Base-by-base conservation (phyloP, 495 filamentous ascomycete species). In the Xylaria sp. region DNA sequence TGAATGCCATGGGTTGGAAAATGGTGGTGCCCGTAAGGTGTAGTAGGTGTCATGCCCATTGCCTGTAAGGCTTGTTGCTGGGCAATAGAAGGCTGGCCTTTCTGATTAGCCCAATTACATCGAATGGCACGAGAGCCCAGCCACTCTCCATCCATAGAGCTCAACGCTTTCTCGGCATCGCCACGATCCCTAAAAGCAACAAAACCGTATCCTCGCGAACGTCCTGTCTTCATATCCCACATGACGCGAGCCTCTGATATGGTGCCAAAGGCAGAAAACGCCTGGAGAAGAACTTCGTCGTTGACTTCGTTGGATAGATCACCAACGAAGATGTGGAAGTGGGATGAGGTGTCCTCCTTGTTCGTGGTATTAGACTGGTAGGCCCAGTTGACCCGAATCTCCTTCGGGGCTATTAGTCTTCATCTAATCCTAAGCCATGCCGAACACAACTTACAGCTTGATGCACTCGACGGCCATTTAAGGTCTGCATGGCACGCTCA, bases 191-290 rank as follows among this genome's bases (percentile, higher is more conserved):
- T 91, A 89, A 97, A 99, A 53, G 96, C 97, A 71, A 99, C 96
- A 75, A 99, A 99, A 5, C 96, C 96, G 76, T 99, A 99, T 61
- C 96, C 96, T 73, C 96, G 92, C 61, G 96, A 98, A 68, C 96
- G 92, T 69, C 96, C 96, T 50, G 96, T 99, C 87, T 99, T 99
- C 96, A 99, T 99, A 79, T 99, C 96, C 96, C 96, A 99, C 96
- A 99, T 99, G 69, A 99, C 96, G 72, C 96, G 94, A 69, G 96
- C 96, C 82, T 99, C 96, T n/a, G 97, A 98, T 43, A 99, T 95
- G 4, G 90, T 92, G 14, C 96, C 96, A 81, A 98, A 99, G 46
- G 95, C 95, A 50, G 93, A 97, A 82, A 99, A 99, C 21, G 97
- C 97, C 82, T 98, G 96, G 11, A 92, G 84, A 37, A 99, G 85